A percentile compares a stretch with the other conserved stretches of the same genome.
Evolutionary conservation across 192 early-diverging fungal genomes (phyloP).

Genomic region (Neocallimastix lanati): DNA sequence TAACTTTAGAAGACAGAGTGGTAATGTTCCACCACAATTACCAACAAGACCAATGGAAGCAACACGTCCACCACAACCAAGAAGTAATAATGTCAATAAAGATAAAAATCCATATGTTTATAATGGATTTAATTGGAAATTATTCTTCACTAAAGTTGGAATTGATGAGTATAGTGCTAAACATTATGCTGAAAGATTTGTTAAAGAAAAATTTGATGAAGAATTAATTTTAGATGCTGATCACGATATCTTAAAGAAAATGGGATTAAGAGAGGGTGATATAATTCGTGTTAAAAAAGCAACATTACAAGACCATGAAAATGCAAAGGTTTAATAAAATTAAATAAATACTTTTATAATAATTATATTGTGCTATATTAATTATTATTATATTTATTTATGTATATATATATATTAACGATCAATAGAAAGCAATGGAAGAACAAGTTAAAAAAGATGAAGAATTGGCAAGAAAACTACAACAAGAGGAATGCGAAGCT

Average conservation of each 20-base stretch:
- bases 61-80: too few species aligned
- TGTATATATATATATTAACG: too few species aligned
- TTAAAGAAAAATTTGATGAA: conserved; percentile 70
- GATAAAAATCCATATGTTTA: conserved; percentile 11
- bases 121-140: conserved; percentile 88
- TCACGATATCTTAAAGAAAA: conserved; percentile 45
- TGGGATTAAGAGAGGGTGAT: conserved; percentile 73
- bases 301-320: conserved; percentile 5
- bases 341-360: too few species aligned
- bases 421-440: conserved; percentile 5
- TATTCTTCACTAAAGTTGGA: conserved; percentile 58
- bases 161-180: conserved; percentile 55
- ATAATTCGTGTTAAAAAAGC: conserved; percentile 56
- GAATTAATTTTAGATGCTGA: conserved; percentile 56
- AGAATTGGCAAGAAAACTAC: conserved; percentile 58
- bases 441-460: conserved; percentile 62
- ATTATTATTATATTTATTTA: too few species aligned
- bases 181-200: conserved; percentile 67
- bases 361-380: too few species aligned
- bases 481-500: conserved; percentile 34
- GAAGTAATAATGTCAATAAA: too few species aligned
- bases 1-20: too few species aligned
- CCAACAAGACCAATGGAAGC: too few species aligned
- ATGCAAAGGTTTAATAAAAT: conserved; percentile 3
- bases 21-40: too few species aligned